phyloP scores from a whole-genome alignment of 176 grass and related monocot species.

The Metroxylon sagu region DNA sequence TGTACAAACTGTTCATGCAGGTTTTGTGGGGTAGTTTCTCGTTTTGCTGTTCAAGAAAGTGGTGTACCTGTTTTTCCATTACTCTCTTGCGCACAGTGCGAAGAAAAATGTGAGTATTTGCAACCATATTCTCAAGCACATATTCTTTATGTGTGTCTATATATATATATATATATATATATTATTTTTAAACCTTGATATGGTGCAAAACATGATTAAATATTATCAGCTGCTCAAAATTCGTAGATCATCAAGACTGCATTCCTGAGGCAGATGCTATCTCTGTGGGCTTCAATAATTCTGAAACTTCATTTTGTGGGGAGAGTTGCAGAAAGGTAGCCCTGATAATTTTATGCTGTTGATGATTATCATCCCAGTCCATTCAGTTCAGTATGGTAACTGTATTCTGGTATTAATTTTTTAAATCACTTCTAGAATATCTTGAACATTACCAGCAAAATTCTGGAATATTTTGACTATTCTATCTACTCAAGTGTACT shows the following conservation, averaged over 20 bases:
- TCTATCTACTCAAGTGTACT: too few relatives aligned
- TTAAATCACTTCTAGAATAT: too few relatives aligned
- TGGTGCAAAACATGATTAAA: too few relatives aligned
- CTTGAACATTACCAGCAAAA: too few relatives aligned
- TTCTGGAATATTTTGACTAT: too few relatives aligned
- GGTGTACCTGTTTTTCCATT: constrained; percentile 28
- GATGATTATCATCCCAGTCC: too few relatives aligned
- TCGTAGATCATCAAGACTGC: constrained; percentile 56
- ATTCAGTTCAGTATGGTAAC: too few relatives aligned
- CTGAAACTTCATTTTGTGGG: constrained; percentile 23
- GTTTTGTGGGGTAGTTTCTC: constrained; percentile 50
- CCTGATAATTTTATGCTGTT: neutral
- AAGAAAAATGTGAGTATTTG: constrained; percentile 72
- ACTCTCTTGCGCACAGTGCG: constrained; percentile 66
- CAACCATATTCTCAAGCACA: neutral
- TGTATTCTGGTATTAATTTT: neutral
- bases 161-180: too few relatives aligned
- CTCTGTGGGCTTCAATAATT: neutral
- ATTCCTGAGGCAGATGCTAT: constrained; percentile 17
- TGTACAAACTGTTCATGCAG: constrained; percentile 84
- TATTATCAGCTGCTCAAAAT: neutral
- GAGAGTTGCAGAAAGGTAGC: constrained; percentile 65
- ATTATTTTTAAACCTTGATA: constrained; percentile 5
- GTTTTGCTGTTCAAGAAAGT: constrained; percentile 29
- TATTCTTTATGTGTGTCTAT: neutral